These are phyloP conservation scores for Suillus alpinus DNA, from an alignment of 768 basidiomycete species.

Conservation along the genomic window DNA sequence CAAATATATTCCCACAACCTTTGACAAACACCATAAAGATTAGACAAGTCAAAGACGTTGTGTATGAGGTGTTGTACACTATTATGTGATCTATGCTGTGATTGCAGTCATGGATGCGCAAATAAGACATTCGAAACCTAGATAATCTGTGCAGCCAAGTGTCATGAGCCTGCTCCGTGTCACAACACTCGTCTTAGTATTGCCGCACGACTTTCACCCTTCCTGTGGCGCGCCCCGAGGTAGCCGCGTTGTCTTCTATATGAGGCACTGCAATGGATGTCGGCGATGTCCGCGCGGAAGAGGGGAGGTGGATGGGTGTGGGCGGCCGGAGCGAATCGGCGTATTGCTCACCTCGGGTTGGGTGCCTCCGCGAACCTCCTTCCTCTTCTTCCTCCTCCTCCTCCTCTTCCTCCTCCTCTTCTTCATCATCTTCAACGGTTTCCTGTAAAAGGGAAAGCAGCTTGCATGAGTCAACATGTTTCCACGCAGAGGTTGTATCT, in stretches of 20 bases:
- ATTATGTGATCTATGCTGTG: constrained; percentile 4
- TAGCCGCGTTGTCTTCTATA: constrained; percentile 34
- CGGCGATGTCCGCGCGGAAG: constrained; percentile 50
- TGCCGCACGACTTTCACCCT: constrained; percentile 54
- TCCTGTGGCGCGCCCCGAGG: constrained; percentile 30
- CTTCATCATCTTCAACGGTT: constrained; percentile 47
- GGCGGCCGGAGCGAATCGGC: constrained; percentile 35
- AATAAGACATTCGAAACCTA: constrained; percentile 23
- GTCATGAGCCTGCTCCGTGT: neutral
- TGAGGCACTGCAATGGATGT: constrained; percentile 47
- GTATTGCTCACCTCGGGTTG: constrained; percentile 35
- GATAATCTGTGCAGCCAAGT: constrained; percentile 12
- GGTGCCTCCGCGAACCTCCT: constrained; percentile 24
- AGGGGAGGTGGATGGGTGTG: constrained; percentile 40
- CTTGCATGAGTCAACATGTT: constrained; percentile 11
- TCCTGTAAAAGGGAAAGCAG: constrained; percentile 36
- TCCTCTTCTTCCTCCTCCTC: constrained; percentile 39
- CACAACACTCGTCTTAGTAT: constrained; percentile 20
- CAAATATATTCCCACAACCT: constrained; percentile 18
- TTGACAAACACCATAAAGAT: neutral
- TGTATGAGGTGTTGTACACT: constrained; percentile 7
- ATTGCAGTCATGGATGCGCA: constrained; percentile 5
- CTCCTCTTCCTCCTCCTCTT: constrained; percentile 61
- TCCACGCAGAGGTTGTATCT: neutral
- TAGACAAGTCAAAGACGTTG: neutral